A percentile compares a stretch with the other conserved stretches of the same genome.
These are phyloP conservation scores for Macadamia tetraphylla DNA, from an alignment of 164 flowering plant genomes.

Conservation along the genomic window DNA sequence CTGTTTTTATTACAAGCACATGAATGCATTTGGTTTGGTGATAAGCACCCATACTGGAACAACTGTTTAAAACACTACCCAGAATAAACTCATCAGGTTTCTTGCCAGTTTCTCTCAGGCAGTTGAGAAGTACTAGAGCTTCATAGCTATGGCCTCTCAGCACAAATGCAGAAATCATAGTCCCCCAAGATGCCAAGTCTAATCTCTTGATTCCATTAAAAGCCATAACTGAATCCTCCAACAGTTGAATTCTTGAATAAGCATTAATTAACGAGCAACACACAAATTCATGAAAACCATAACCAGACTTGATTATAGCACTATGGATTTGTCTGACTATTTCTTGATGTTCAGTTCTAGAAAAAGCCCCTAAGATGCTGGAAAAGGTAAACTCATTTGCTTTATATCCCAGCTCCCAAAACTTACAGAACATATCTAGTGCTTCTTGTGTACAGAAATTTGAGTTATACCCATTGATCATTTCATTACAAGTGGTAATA, in stretches of 20 bases:
- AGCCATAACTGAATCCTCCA: slow-evolving; percentile 26
- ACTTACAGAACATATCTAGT: slow-evolving; percentile 22
- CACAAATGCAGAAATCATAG: slow-evolving; percentile 43
- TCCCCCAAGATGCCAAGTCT: slow-evolving; percentile 40
- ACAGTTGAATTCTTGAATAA: slow-evolving; percentile 18
- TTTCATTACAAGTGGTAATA: slow-evolving; percentile 37
- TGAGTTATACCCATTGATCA: slow-evolving; percentile 38
- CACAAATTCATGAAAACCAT: slow-evolving; percentile 22
- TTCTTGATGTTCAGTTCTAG: slow-evolving; percentile 17
- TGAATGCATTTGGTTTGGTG: slow-evolving; percentile 35
- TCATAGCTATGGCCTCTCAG: slow-evolving; percentile 26
- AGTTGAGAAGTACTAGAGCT: slow-evolving; percentile 28
- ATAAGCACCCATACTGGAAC: slow-evolving; percentile 30
- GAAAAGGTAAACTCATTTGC: slow-evolving; percentile 36
- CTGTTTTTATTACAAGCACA: slow-evolving; percentile 34
- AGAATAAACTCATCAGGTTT: slow-evolving; percentile 49
- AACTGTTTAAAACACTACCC: slow-evolving; percentile 39
- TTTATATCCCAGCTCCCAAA: slow-evolving; percentile 23
- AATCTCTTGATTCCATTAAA: slow-evolving; percentile 20
- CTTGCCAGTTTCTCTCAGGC: slow-evolving; percentile 27
- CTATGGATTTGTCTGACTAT: slow-evolving; percentile 36
- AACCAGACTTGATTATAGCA: slow-evolving; percentile 34
- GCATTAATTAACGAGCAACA: slow-evolving; percentile 33
- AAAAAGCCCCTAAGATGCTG: slow-evolving; percentile 28
- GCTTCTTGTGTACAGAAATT: slow-evolving; percentile 25